Percentiles rank a stretch among this genome's conserved stretches.
Evolutionary conservation across 257 asterid genomes (phyloP).

Genomic region (Craterostigma plantagineum): DNA sequence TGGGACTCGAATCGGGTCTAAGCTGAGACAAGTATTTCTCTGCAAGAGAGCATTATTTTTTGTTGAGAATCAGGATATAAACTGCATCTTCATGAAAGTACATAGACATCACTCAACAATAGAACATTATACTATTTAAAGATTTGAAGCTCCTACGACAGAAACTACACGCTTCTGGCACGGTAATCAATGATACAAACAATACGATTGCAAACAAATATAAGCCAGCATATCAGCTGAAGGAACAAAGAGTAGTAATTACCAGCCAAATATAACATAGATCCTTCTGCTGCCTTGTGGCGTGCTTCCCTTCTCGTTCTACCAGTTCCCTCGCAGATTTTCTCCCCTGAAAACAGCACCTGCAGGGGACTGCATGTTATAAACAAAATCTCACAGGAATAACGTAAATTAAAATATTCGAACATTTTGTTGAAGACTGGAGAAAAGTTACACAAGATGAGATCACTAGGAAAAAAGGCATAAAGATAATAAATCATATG

Average conservation of each 20-base stretch:
- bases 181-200: no score
- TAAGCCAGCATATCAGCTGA: conserved; percentile 5
- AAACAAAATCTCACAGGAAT: conserved; percentile 5
- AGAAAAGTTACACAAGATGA: not conserved
- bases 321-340: conserved; percentile 73
- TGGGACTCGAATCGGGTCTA: conserved; percentile 41
- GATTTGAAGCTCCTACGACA: no score
- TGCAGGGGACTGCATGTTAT: conserved; percentile 18
- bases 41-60: conserved; percentile 22
- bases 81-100: no score
- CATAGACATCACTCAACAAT: no score
- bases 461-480: not conserved
- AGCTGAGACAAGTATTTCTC: conserved; percentile 49
- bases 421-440: not conserved
- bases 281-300: conserved; percentile 57
- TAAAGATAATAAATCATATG: no score
- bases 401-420: conserved; percentile 5
- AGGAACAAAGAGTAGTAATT: conserved; percentile 14
- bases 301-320: conserved; percentile 91
- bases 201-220: no score
- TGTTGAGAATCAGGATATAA: conserved; percentile 15
- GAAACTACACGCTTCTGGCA: no score
- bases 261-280: conserved; percentile 81
- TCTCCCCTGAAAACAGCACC: conserved; percentile 85
- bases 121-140: no score